Conservation (phyloP, 2,329 filamentous ascomycete genomes). For the Scedosporium boydii region DNA sequence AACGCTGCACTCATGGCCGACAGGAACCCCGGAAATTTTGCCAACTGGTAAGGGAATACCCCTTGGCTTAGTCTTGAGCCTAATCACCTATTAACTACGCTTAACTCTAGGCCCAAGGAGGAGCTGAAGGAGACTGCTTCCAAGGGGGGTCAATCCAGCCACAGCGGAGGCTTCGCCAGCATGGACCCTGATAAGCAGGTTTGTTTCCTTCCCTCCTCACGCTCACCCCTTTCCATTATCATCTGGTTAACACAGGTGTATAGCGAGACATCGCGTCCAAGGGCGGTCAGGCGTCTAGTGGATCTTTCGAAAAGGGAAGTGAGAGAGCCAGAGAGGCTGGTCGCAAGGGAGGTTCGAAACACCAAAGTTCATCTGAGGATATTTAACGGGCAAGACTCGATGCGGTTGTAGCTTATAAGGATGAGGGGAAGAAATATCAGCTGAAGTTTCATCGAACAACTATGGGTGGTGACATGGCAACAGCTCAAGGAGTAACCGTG, state of each 20-base stretch:
- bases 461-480: neutral
- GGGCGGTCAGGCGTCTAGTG: conserved; percentile 42
- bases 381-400: neutral
- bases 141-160: conserved; percentile 30
- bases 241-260: neutral
- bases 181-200: conserved; percentile 32
- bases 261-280: conserved; percentile 45
- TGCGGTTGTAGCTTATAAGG: neutral
- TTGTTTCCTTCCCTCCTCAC: conserved; percentile 11
- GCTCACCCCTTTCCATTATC: neutral
- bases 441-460: neutral
- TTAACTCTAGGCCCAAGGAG: conserved; percentile 24
- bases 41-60: neutral
- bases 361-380: neutral
- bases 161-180: conserved; percentile 26
- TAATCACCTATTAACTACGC: neutral
- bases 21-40: conserved; percentile 5
- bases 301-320: conserved; percentile 44
- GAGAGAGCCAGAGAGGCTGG: conserved; percentile 44
- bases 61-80: neutral
- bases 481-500: neutral
- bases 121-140: conserved; percentile 32
- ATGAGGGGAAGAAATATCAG: too few relatives aligned
- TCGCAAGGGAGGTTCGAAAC: conserved; percentile 32
- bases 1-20: neutral